Evolutionary conservation across 1,284 basidiomycete species (phyloP), one percentile per base, ranked within the genome.

Genomic region (Spongispora temasekensis): DNA sequence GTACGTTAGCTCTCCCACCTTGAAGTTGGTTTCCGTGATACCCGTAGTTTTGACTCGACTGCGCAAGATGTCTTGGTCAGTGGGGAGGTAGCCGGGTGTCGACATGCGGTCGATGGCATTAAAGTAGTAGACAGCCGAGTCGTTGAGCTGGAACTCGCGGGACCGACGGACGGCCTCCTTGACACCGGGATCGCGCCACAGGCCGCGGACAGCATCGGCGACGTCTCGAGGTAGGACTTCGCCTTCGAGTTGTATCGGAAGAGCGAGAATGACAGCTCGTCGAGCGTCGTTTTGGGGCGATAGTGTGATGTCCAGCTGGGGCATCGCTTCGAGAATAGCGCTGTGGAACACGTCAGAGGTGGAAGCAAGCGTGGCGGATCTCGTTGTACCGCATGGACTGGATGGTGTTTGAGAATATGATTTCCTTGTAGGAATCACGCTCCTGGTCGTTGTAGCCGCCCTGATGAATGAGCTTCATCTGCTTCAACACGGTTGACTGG

Each of bases 21-120:
- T 88, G 84, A 98, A 97, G 58, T 90, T 91, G 27, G 95, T 97
- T 79, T 98, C 96, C 2, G 93, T 96, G 73, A 98, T 96, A 73
- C 96, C 96, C 0, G 95, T 98, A 1, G 95, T 98, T 83, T 97
- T 98, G 63, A 98, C 95, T 70, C 96, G 88, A 58, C 90, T 92
- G 34, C 95, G 85, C n/a, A 98, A 81, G 67, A 98, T 96, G 70
- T 98, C 96, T 76, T 97, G 94, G 73, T 97, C 95, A 0, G 91
- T 92, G 4, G 95, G 96, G 61, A 94, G 77, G 79, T 96, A 98
- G 56, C 83, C 81, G 0, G 85, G 81, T 12, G 83, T 73, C 0
- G 90, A 80, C 86, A 98, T 96, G 61, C 95, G 88, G 63, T 91
- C 87, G 64, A 98, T 94, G 15, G 91, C 83, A 74, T 91, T 94